Base-by-base conservation (phyloP, 2,329 filamentous ascomycete species). In the Claviceps sp. region DNA sequence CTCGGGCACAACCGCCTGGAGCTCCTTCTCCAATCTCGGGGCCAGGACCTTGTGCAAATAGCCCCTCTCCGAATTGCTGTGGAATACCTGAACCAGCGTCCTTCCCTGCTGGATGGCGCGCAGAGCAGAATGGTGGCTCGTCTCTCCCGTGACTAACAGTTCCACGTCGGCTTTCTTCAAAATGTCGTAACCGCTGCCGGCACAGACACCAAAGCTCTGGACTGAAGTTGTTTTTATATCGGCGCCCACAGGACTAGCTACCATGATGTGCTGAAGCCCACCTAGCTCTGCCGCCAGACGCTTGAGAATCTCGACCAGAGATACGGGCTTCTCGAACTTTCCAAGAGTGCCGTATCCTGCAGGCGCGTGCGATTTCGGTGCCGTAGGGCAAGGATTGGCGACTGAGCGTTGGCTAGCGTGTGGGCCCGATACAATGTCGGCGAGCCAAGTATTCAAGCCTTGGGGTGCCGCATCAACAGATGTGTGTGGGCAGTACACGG, bases 401-500 rank as follows among this genome's bases (percentile, higher is more conserved):
- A 75, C 70, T 22, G 69, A 67, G 30, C 71, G 70, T 47, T 63
- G 59, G 37, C 63, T 65, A n/a, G 59, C 56, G 54, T 64, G 65
- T 48, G 62, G 60, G 9, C 81, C 82, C 2, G 84, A 82, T 20
- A 96, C 80, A 48, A 94, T 84, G 62, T 94, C 86, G 55, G 88
- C 88, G 9, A 98, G 82, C 91, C 91, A 98, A 66, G 95, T 88
- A 63, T 90, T 94, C 59, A 98, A 79, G 4, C 93, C 93, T 18
- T 83, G 81, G 1, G 82, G 80, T 0, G 87, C 87, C 41, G 88
- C 88, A 67, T 98, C 93, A 44, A 97, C 81, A 14, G 93, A 91
- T 0, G 93, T 98, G 70, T 98, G 93, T 0, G 93, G 93, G 58
- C 85, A 89, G 73, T 97, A 98, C 52, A 98, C 89, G 57, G 89